These are phyloP conservation scores for Alternaria gansuensis DNA, from an alignment of 2,329 filamentous ascomycete genomes.

Conservation along the genomic window DNA sequence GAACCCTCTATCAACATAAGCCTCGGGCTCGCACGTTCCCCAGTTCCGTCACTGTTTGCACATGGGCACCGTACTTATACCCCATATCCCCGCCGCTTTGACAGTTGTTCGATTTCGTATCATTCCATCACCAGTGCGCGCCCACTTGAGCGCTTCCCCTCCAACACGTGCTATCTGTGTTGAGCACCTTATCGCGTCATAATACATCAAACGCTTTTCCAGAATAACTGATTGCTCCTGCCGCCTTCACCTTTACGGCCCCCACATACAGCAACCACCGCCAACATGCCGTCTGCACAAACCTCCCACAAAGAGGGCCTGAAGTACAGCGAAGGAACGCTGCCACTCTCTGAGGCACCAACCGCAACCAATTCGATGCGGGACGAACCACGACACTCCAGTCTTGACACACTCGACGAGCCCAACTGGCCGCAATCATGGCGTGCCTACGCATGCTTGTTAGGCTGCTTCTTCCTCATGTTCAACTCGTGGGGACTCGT, in stretches of 20 bases:
- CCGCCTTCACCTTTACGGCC: constrained; percentile 8
- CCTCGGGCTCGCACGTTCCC: constrained; percentile 28
- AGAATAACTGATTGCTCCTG: constrained; percentile 19
- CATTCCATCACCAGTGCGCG: constrained; percentile 25
- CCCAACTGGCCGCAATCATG: constrained; percentile 57
- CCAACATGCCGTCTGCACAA: constrained; percentile 25
- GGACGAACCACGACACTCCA: constrained; percentile 27
- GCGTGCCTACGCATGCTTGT: constrained; percentile 56
- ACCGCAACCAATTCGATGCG: constrained; percentile 38
- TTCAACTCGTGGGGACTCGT: constrained; percentile 61
- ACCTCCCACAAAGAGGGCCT: constrained; percentile 32
- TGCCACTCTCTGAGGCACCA: constrained; percentile 39
- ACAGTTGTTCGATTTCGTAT: constrained; percentile 17
- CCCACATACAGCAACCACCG: constrained; percentile 20
- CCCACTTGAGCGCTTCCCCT: constrained; percentile 28
- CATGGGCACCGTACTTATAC: constrained; percentile 35
- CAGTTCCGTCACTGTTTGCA: constrained; percentile 28
- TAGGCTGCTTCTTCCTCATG: constrained; percentile 62
- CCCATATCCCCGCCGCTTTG: constrained; percentile 21
- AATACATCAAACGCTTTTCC: constrained; percentile 20
- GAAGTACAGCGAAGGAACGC: constrained; percentile 31
- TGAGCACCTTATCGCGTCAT: constrained; percentile 27
- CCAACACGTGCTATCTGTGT: constrained; percentile 29
- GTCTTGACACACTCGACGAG: constrained; percentile 36
- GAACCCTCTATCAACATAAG: constrained; percentile 29